Evolutionary conservation across 208 protist species (phyloP), one percentile per base, ranked within the genome.

Genomic region (Acanthamoeba triangularis): DNA sequence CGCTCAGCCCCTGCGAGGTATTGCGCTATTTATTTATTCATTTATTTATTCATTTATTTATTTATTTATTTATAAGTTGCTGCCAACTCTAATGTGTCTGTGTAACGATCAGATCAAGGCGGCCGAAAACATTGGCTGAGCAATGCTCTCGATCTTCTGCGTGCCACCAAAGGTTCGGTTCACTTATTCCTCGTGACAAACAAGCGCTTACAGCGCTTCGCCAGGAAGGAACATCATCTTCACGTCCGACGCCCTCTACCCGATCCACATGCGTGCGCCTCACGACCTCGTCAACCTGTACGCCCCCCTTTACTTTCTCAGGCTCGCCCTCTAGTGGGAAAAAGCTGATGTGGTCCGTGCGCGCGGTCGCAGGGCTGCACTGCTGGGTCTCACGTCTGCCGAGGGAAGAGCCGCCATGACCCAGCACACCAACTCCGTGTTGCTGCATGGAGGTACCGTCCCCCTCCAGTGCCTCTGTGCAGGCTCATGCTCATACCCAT

Each of bases 271-370:
- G 41, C 78, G 78, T 41, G 49, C 41, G 28, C 78, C 78, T 3
- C 78, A 87, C 78, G 78, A 87, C 49, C 37, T 87, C 78, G 49
- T 87, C 78, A 87, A 87, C 49, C 28, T 87, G 78, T 52, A n/a
- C 78, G 33, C 25, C 25, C 0, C 8, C 3, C 25, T 13, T 1
- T 61, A 0, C n/a, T 52, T 59, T 41, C 56, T n/a, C 6, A 20
- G 0, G 16, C 28, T 3, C 52, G 2, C 13, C 52, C 52, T 14
- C 52, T 20, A 20, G 52, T 56, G 52, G 16, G 7, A 56, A 1
- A 76, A 18, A 33, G 25, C 69, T 35, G 11, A 80, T n/a, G 0
- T 28, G 69, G 65, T 10, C 33, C 23, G 13, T 74, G 65, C 10
- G 65, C 33, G 41, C 41, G 41, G 41, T 47, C 69, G 69, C 69